Evolutionary conservation across 257 asterid species (phyloP).

Genomic region (Fraxinus excelsior): DNA sequence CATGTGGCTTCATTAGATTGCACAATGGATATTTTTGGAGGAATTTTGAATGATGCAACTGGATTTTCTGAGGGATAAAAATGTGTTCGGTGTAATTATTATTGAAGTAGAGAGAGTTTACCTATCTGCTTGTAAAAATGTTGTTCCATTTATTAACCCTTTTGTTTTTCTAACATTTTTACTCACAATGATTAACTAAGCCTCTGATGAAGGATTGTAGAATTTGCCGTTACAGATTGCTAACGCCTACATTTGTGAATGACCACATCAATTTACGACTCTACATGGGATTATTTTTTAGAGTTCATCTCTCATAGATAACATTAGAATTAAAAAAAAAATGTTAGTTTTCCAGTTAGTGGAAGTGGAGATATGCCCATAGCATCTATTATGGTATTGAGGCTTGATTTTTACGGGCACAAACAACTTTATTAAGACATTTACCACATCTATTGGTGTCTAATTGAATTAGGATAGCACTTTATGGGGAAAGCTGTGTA

Average conservation of each 20-base stretch:
- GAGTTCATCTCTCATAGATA: not conserved
- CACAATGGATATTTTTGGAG: not conserved
- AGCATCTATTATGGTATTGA: not conserved
- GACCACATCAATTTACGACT: not conserved
- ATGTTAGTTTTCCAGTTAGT: not conserved
- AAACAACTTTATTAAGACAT: constrained; percentile 8
- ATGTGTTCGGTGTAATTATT: not conserved
- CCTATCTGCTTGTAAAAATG: constrained; percentile 16
- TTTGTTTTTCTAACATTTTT: not conserved
- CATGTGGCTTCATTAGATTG: not conserved
- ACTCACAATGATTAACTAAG: constrained; percentile 13
- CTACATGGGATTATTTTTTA: not conserved
- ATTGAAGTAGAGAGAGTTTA: not conserved
- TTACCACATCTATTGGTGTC: not conserved
- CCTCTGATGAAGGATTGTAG: constrained; percentile 5
- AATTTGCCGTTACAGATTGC: constrained; percentile 1
- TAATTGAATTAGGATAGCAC: not conserved
- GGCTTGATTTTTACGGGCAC: constrained; percentile 3
- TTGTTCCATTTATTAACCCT: not conserved
- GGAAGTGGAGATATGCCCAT: not conserved
- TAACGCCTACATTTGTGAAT: not conserved
- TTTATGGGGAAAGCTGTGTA: not conserved
- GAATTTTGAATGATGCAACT: constrained; percentile 1
- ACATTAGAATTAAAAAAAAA: not conserved
- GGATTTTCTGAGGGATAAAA: not conserved